Evolutionary conservation across 805 yeast species (phyloP).

Genomic region (Komagataella phaffii): DNA sequence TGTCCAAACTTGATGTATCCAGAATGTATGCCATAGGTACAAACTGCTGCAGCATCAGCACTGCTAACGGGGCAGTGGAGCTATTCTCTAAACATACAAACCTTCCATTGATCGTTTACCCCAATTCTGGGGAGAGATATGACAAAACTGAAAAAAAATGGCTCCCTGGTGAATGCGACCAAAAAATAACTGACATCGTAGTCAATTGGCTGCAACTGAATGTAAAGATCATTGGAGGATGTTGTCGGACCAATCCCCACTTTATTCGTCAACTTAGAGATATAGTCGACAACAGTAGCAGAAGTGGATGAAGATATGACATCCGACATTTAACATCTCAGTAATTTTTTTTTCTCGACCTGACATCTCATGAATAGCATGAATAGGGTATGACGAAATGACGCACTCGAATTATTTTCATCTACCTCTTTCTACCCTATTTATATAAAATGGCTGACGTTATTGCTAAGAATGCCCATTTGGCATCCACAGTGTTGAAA

Average conservation of each 20-base stretch:
- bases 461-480: constrained; percentile 70
- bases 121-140: constrained; percentile 64
- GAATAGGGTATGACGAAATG: neutral
- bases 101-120: constrained; percentile 44
- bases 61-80: constrained; percentile 3
- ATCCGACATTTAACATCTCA: neutral
- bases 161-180: constrained; percentile 11
- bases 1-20: constrained; percentile 9
- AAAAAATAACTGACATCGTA: constrained; percentile 9
- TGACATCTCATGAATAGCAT: neutral
- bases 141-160: constrained; percentile 32
- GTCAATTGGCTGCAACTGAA: constrained; percentile 24
- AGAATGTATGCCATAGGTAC: constrained; percentile 43
- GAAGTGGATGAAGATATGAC: neutral
- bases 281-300: constrained; percentile 5
- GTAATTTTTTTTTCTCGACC: neutral
- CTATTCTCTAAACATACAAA: constrained; percentile 5
- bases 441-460: constrained; percentile 40
- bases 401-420: neutral
- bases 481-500: constrained; percentile 75
- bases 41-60: constrained; percentile 42
- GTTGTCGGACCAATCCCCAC: constrained; percentile 56
- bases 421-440: neutral
- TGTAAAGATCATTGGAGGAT: constrained; percentile 54
- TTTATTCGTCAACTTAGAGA: constrained; percentile 16